These are phyloP conservation scores for Podospora fimiseda DNA, from an alignment of 495 filamentous ascomycete genomes.

Conservation along the genomic window DNA sequence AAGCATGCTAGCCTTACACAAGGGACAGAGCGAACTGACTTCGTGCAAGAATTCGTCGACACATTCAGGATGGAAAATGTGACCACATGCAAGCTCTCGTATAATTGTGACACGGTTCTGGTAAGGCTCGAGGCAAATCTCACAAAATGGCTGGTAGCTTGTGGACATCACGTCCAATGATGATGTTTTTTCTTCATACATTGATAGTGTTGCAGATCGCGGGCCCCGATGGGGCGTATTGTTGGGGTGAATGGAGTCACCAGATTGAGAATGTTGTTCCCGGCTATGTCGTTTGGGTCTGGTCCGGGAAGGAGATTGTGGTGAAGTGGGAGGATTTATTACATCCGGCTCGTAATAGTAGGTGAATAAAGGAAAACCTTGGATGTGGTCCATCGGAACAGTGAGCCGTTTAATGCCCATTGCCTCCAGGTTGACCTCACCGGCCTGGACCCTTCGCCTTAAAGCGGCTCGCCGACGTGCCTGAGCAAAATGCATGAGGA, in stretches of 20 bases:
- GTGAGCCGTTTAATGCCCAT: slow-evolving; percentile 70
- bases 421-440: slow-evolving; percentile 74
- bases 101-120: slow-evolving; percentile 59
- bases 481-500: slow-evolving; percentile 69
- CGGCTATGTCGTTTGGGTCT: slow-evolving; percentile 7
- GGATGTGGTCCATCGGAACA: slow-evolving; percentile 61
- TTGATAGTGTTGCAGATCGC: slow-evolving; percentile 15
- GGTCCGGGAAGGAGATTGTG: slow-evolving; percentile 2
- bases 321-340: slow-evolving; percentile 15
- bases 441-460: slow-evolving; percentile 59
- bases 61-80: slow-evolving; percentile 87
- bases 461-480: slow-evolving; percentile 57
- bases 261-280: too few species aligned
- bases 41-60: slow-evolving; percentile 71
- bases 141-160: slow-evolving; percentile 65
- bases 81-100: slow-evolving; percentile 77
- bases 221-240: background rate
- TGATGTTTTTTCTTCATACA: slow-evolving; percentile 7
- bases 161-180: slow-evolving; percentile 26
- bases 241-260: too few species aligned
- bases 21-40: slow-evolving; percentile 72
- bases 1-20: slow-evolving; percentile 76
- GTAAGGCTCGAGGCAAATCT: slow-evolving; percentile 83
- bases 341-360: slow-evolving; percentile 49
- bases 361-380: slow-evolving; percentile 66